A percentile compares a stretch with the other conserved stretches of the same genome.
phyloP scores from a whole-genome alignment of 2,329 filamentous ascomycete genomes.

The Fusarium sp. region DNA sequence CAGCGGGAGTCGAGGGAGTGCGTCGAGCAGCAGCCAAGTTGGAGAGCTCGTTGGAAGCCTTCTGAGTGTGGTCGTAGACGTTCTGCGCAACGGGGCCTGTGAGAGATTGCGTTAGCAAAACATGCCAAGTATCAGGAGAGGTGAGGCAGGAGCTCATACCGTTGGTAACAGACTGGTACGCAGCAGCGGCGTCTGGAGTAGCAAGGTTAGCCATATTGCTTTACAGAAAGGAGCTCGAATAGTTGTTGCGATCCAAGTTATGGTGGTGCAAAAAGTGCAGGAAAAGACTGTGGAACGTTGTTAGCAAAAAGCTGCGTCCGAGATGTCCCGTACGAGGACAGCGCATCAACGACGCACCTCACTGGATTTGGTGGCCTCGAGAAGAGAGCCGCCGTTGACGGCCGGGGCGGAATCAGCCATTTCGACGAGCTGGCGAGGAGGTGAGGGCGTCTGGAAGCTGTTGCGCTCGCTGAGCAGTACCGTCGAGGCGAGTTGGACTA shows the following conservation, averaged over 20 bases:
- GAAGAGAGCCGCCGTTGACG: constrained; percentile 60
- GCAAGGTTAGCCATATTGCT: constrained; percentile 46
- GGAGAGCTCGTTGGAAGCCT: constrained; percentile 67
- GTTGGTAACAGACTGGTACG: constrained; percentile 61
- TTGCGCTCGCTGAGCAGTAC: constrained; percentile 22
- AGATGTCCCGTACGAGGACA: constrained; percentile 20
- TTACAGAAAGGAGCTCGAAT: background rate
- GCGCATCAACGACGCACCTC: constrained; percentile 56
- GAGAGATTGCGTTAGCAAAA: constrained; percentile 26
- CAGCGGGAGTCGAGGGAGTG: constrained; percentile 64
- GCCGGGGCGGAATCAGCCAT: constrained; percentile 48
- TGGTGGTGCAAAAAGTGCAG: constrained; percentile 9
- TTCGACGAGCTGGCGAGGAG: constrained; percentile 41
- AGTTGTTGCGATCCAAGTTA: background rate
- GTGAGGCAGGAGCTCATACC: constrained; percentile 51
- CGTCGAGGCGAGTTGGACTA: constrained; percentile 9
- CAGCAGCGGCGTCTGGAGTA: constrained; percentile 60
- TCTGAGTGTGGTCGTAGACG: constrained; percentile 66
- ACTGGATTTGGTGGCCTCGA: constrained; percentile 65
- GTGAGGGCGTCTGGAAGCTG: constrained; percentile 10
- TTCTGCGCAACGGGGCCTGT: constrained; percentile 70
- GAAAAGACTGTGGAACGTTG: constrained; percentile 25
- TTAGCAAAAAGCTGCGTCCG: constrained; percentile 39
- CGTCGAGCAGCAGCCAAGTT: constrained; percentile 69
- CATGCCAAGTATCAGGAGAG: constrained; percentile 2